Conservation (phyloP, 139 green algal species). For the Coelastrella sp. region DNA sequence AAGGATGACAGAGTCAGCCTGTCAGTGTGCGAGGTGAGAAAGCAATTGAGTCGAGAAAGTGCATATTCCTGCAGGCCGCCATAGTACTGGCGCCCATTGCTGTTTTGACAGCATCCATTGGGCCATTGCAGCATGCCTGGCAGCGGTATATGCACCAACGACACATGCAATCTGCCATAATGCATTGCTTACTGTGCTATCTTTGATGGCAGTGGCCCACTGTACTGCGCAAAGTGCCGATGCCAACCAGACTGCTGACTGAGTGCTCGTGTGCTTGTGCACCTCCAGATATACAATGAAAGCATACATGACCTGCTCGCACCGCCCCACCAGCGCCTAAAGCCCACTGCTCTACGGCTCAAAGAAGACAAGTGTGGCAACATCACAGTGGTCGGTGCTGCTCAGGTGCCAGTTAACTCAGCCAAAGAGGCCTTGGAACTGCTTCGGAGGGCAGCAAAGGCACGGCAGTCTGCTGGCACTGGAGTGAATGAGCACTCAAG, state of each 20-base stretch:
- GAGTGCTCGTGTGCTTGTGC: too few species aligned
- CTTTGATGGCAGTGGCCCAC: background rate
- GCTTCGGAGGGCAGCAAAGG: slow-evolving; percentile 54
- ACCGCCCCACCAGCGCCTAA: background rate
- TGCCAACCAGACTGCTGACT: background rate
- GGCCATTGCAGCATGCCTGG: too few species aligned
- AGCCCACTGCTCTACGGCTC: slow-evolving; percentile 58
- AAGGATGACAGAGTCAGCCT: slow-evolving; percentile 44
- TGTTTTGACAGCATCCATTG: too few species aligned
- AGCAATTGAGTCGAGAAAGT: background rate
- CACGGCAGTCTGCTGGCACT: slow-evolving; percentile 75
- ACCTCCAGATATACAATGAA: slow-evolving; percentile 86
- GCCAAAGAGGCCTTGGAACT: slow-evolving; percentile 61
- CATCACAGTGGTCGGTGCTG: slow-evolving; percentile 1
- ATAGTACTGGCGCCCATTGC: too few species aligned
- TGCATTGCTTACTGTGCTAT: too few species aligned
- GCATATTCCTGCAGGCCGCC: too few species aligned
- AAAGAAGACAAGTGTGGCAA: slow-evolving; percentile 65
- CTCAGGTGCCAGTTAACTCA: slow-evolving; percentile 3
- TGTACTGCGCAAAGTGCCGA: background rate
- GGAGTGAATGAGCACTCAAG: slow-evolving; percentile 78
- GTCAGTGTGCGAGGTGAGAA: slow-evolving; percentile 38
- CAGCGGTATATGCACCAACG: too few species aligned
- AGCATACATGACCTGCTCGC: slow-evolving; percentile 82
- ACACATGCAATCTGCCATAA: too few species aligned